Evolutionary conservation across 2,329 filamentous ascomycete genomes (phyloP).

Genomic region (Aurifilum marmelostoma): DNA sequence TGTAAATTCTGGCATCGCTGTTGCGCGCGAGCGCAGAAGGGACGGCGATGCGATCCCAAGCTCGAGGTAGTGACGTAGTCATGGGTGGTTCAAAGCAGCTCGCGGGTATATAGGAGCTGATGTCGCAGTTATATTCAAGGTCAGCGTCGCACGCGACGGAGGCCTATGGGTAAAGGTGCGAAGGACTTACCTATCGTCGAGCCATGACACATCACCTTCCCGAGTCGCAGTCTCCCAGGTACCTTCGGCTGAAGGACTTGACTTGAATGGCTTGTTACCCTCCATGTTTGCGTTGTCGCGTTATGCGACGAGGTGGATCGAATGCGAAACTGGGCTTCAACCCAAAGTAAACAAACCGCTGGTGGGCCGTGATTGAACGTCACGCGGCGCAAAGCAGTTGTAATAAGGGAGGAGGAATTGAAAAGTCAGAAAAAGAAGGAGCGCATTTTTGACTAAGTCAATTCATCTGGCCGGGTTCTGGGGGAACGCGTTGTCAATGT

Average conservation of each 20-base stretch:
- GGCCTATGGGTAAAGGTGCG: neutral
- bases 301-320: constrained; percentile 13
- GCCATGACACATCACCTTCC: constrained; percentile 17
- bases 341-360: constrained; percentile 21
- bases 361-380: neutral
- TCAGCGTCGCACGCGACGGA: constrained; percentile 4
- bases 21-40: constrained; percentile 27
- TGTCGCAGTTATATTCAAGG: neutral
- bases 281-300: constrained; percentile 12
- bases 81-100: constrained; percentile 33
- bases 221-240: neutral
- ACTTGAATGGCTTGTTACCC: neutral
- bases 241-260: neutral
- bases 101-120: constrained; percentile 32
- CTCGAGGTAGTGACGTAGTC: constrained; percentile 30
- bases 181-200: constrained; percentile 23
- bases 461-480: neutral
- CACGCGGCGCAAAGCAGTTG: neutral
- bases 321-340: neutral
- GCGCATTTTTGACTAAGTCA: neutral
- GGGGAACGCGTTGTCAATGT: neutral
- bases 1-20: constrained; percentile 37
- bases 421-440: neutral
- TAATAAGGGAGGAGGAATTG: neutral
- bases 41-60: constrained; percentile 40